phyloP scores from a whole-genome alignment of 2,329 filamentous ascomycete species.

The Xenoacremonium recifei region DNA sequence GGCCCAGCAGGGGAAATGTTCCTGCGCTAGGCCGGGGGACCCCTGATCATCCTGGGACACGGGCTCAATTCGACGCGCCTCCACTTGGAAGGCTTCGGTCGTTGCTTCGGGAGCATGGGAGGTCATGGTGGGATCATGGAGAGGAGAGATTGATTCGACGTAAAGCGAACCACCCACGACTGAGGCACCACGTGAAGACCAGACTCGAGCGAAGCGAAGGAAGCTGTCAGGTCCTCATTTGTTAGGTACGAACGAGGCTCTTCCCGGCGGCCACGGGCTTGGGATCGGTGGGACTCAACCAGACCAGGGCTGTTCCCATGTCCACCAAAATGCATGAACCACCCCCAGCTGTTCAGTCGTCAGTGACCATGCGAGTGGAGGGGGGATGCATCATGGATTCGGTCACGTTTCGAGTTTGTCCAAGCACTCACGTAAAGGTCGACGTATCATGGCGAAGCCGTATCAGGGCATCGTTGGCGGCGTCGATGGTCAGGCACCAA shows the following conservation, averaged over 20 bases:
- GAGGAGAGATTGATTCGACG: constrained; percentile 20
- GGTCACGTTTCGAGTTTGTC: constrained; percentile 5
- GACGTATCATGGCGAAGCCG: not conserved
- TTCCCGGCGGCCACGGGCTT: constrained; percentile 11
- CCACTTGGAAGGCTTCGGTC: constrained; percentile 10
- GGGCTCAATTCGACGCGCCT: constrained; percentile 22
- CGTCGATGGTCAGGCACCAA: too few species aligned
- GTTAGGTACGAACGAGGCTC: too few species aligned
- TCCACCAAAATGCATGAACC: constrained; percentile 22
- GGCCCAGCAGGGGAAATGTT: constrained; percentile 17
- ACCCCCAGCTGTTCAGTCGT: constrained; percentile 10
- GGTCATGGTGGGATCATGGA: too few species aligned
- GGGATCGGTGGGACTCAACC: constrained; percentile 17
- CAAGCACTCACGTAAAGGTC: constrained; percentile 1
- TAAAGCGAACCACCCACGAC: constrained; percentile 19
- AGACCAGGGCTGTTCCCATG: constrained; percentile 11
- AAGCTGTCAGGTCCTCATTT: constrained; percentile 14
- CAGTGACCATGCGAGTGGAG: too few species aligned
- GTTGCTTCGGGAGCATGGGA: constrained; percentile 12
- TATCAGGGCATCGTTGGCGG: not conserved
- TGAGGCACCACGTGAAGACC: constrained; percentile 11
- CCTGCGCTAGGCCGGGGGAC: constrained; percentile 17
- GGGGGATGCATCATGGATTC: constrained; percentile 11
- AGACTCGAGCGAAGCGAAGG: constrained; percentile 8
- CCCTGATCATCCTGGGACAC: constrained; percentile 15